phyloP scores from a whole-genome alignment of 2,329 filamentous ascomycete species.

The Diplodia sapinea region DNA sequence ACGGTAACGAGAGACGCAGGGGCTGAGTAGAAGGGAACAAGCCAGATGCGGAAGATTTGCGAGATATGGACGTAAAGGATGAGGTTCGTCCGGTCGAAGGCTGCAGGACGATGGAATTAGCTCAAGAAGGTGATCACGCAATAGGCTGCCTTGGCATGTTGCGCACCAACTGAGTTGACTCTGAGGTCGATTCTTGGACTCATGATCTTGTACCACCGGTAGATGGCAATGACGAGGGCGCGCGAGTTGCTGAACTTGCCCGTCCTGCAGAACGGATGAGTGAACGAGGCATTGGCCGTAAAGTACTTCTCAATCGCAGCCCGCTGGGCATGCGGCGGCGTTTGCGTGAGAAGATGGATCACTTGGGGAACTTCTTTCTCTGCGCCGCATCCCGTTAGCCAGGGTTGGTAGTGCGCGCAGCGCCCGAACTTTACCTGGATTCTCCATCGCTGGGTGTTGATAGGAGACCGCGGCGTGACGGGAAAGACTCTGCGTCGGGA shows the following conservation, averaged over 20 bases:
- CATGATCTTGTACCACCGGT: conserved; percentile 76
- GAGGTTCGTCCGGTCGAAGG: conserved; percentile 69
- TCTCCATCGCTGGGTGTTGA: conserved; percentile 36
- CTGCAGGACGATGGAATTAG: conserved; percentile 48
- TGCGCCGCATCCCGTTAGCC: conserved; percentile 37
- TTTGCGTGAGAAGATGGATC: conserved; percentile 72
- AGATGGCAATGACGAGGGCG: conserved; percentile 71
- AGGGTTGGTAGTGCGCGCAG: neutral
- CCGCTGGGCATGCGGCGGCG: conserved; percentile 68
- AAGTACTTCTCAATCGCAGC: conserved; percentile 74
- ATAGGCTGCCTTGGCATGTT: neutral
- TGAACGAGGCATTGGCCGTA: conserved; percentile 72
- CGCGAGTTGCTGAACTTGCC: conserved; percentile 66
- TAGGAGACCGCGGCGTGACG: neutral
- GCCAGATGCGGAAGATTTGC: conserved; percentile 79
- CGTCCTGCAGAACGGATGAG: conserved; percentile 79
- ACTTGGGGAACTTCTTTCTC: conserved; percentile 67
- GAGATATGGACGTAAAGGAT: conserved; percentile 75
- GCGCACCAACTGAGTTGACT: conserved; percentile 65
- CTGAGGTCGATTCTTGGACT: conserved; percentile 73
- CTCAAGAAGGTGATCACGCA: conserved; percentile 11
- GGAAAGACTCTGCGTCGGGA: neutral
- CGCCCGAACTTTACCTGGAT: conserved; percentile 39
- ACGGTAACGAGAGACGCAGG: conserved; percentile 72
- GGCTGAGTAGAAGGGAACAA: conserved; percentile 75